Conservation (phyloP, 1,284 basidiomycete species). For the Sporisorium reilianum region DNA sequence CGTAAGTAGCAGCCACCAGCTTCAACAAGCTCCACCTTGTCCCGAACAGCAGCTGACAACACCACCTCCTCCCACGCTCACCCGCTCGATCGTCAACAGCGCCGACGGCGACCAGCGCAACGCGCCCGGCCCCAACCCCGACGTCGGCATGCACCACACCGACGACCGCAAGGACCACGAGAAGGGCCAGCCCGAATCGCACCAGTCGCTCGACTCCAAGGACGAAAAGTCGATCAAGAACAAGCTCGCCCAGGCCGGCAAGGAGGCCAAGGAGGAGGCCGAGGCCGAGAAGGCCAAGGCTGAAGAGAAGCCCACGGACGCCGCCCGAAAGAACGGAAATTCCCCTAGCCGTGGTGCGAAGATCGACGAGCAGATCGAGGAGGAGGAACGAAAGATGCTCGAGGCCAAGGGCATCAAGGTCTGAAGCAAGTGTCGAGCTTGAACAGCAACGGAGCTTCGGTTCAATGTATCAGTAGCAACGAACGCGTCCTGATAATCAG, state of each 20-base stretch:
- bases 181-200: conserved; percentile 60
- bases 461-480: conserved; percentile 11
- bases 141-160: conserved; percentile 51
- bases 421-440: conserved; percentile 2
- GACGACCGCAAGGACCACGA: conserved; percentile 60
- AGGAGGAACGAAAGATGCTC: conserved; percentile 69
- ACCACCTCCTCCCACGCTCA: background rate
- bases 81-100: conserved; percentile 9
- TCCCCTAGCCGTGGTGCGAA: conserved; percentile 76
- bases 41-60: background rate
- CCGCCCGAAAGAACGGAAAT: conserved; percentile 72
- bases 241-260: conserved; percentile 63
- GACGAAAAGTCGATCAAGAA: conserved; percentile 66
- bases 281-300: conserved; percentile 49
- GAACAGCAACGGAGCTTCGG: too few species aligned
- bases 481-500: background rate
- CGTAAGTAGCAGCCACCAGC: conserved; percentile 32
- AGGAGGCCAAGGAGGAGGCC: conserved; percentile 55
- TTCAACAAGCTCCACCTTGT: background rate
- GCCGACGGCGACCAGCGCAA: conserved; percentile 58
- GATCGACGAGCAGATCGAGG: conserved; percentile 75
- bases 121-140: conserved; percentile 52
- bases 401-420: conserved; percentile 59
- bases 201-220: conserved; percentile 58
- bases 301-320: conserved; percentile 48